phyloP scores from a whole-genome alignment of 495 filamentous ascomycete genomes.

The Xylaria scruposa region DNA sequence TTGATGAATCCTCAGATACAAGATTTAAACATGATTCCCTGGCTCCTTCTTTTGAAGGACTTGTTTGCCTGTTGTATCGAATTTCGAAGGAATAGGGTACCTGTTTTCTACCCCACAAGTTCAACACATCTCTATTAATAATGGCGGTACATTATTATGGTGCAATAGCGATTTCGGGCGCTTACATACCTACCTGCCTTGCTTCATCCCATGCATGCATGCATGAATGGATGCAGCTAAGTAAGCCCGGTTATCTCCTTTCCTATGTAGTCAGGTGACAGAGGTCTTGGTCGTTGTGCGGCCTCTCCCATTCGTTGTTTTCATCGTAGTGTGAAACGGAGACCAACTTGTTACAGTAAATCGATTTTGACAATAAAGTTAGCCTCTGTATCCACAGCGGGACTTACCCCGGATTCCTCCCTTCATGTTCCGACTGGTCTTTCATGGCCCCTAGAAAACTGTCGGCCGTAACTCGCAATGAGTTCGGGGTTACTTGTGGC shows the following conservation, averaged over 20 bases:
- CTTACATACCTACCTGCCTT: neutral
- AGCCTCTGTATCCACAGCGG: neutral
- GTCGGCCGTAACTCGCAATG: neutral
- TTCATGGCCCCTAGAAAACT: neutral
- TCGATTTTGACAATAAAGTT: neutral
- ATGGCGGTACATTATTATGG: neutral
- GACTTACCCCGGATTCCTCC: neutral
- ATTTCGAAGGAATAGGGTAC: too few relatives aligned
- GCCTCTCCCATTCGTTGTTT: neutral
- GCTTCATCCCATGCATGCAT: neutral
- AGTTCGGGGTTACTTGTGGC: too few relatives aligned
- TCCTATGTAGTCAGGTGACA: neutral
- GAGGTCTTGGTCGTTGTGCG: neutral
- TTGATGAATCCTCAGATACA: too few relatives aligned
- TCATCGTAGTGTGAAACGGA: neutral
- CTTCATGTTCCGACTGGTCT: neutral
- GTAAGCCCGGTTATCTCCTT: neutral
- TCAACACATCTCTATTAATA: conserved; percentile 14
- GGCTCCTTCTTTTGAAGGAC: too few relatives aligned
- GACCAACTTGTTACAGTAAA: neutral
- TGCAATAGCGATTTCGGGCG: conserved; percentile 11
- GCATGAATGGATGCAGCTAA: neutral
- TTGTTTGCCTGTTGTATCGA: too few relatives aligned
- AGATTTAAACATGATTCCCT: too few relatives aligned
- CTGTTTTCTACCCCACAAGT: conserved; percentile 2